Evolutionary conservation across 148 eudicot species (phyloP).

Genomic region (Rhododendron simsii): DNA sequence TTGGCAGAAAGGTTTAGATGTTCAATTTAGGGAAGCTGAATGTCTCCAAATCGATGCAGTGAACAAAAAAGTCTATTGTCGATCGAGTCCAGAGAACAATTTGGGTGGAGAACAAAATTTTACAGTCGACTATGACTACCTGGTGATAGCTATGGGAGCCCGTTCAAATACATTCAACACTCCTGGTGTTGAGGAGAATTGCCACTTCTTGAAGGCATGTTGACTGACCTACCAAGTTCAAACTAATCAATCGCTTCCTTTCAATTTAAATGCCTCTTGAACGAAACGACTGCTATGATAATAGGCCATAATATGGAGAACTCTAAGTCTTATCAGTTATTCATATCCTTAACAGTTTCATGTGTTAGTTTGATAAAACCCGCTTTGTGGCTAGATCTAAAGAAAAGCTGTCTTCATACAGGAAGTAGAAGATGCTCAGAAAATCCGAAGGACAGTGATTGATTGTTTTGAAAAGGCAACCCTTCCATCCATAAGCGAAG

Average conservation of each 20-base stretch:
- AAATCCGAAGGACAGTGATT: constrained; percentile 21
- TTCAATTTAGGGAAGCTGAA: constrained; percentile 25
- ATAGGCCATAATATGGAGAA: neutral
- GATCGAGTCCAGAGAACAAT: constrained; percentile 7
- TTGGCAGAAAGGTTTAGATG: constrained; percentile 19
- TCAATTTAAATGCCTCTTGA: neutral
- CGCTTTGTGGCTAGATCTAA: neutral
- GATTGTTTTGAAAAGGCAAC: constrained; percentile 24
- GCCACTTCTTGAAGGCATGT: constrained; percentile 25
- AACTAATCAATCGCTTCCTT: neutral
- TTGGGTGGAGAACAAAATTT: constrained; percentile 13
- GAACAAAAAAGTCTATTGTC: constrained; percentile 21
- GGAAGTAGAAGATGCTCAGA: constrained; percentile 30
- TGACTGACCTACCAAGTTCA: neutral
- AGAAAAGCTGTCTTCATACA: constrained; percentile 2
- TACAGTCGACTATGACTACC: constrained; percentile 17
- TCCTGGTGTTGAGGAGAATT: constrained; percentile 25
- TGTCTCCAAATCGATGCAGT: constrained; percentile 15
- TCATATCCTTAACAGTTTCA: neutral
- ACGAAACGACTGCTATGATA: neutral
- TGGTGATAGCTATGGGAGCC: constrained; percentile 26
- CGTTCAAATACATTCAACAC: constrained; percentile 24
- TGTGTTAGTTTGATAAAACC: neutral
- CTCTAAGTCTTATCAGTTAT: neutral
- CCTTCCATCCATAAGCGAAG: constrained; percentile 23